These are phyloP conservation scores for Geotrichum macrosporum DNA, from an alignment of 1,139 yeast species.

Conservation along the genomic window DNA sequence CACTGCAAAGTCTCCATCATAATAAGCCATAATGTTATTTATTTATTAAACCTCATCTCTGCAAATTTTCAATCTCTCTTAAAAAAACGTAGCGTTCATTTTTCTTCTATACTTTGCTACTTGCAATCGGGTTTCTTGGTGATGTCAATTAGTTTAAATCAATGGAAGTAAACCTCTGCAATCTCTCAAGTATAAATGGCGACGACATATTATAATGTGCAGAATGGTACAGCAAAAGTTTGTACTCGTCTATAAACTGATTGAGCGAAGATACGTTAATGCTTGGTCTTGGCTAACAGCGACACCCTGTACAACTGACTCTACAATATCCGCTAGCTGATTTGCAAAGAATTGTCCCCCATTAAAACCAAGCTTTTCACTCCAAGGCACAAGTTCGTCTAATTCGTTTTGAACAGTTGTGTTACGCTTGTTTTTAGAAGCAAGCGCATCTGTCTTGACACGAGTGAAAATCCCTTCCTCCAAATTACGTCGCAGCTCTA, in stretches of 20 bases:
- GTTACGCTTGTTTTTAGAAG: slow-evolving; percentile 24
- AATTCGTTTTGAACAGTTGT: slow-evolving; percentile 19
- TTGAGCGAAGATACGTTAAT: slow-evolving; percentile 15
- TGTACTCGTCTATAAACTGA: slow-evolving; percentile 5
- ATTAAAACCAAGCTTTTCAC: slow-evolving; percentile 23
- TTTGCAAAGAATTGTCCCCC: not conserved
- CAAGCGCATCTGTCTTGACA: slow-evolving; percentile 25
- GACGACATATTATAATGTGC: no score
- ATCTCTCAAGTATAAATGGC: no score
- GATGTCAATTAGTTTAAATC: no score
- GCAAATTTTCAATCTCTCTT: no score
- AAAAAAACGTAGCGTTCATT: no score
- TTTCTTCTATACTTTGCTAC: no score
- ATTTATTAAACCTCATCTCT: no score
- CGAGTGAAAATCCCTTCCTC: slow-evolving; percentile 18
- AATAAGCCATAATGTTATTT: no score
- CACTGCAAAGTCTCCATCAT: no score
- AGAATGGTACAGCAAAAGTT: not conserved
- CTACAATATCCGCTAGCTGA: slow-evolving; percentile 23
- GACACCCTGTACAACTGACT: slow-evolving; percentile 28
- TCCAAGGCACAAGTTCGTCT: slow-evolving; percentile 28
- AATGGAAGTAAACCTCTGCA: no score
- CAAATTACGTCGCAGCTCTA: slow-evolving; percentile 14
- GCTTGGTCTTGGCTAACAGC: slow-evolving; percentile 16
- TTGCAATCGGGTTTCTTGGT: no score